Base-by-base conservation (phyloP, 1,284 basidiomycete genomes). In the Leccinum glutinopallens region DNA sequence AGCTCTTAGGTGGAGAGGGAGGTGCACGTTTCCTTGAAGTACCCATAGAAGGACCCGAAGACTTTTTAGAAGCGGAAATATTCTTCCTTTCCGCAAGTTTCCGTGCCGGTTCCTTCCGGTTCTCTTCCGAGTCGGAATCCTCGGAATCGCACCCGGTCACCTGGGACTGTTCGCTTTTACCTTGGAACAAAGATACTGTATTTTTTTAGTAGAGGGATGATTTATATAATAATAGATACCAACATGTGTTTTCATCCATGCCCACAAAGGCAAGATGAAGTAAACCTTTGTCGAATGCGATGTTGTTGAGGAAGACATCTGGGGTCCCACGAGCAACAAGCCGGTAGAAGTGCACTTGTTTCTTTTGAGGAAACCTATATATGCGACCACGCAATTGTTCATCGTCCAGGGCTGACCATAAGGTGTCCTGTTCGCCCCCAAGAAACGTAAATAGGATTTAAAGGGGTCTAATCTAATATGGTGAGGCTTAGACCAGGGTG, bases 291-390 rank as follows among this genome's bases (percentile, higher is more conserved):
- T 25, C 54, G 17, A 55, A 55, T 15, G 54, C 22, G 12, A 55
- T 55, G 15, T 55, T 55, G 29, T 55, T 55, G 25, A 55, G 17
- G 17, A 55, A 55, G 9, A 55, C 29, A 25, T 55, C 54, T 3
- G 29, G 25, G 9, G 54, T 55, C 29, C 25, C 25, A 0, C 22
- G 29, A 17, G 54, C 54, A 8, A 55, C 25, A 13, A 55, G 29
- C 17, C 54, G 54, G 29, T 55, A 55, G 29, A 55, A 55, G 25
- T 55, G 54, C 10, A 55, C 54, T n/a, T 32, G 29, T 32, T 55
- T 55, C 54, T 29, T 22, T 25, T 55, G 54, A 33, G 54, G 54
- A 10, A 32, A 55, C 9, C 54, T 29, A n/a, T 25, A 55, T 32
- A 55, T 55, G 8, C 54, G 54, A 15, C 54, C 54, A 7, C 25